These are phyloP conservation scores for Tilletia indica DNA, from an alignment of 1,284 basidiomycete species.

Conservation along the genomic window DNA sequence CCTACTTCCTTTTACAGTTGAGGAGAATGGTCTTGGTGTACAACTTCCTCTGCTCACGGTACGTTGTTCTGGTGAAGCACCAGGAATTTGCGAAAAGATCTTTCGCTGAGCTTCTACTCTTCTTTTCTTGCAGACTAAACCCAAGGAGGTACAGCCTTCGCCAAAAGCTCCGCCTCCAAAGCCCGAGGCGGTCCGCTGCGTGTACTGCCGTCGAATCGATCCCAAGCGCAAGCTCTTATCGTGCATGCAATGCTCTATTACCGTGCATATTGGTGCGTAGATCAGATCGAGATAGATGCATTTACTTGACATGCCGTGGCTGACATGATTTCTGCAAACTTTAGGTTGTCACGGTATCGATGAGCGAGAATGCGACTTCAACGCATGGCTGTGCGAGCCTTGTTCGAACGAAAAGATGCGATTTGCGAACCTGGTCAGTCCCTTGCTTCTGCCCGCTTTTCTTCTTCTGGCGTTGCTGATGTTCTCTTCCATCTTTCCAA, in stretches of 20 bases:
- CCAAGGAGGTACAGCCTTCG: background rate
- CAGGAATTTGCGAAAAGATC: background rate
- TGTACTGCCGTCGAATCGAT: constrained; percentile 49
- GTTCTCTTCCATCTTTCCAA: background rate
- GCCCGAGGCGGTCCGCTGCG: constrained; percentile 43
- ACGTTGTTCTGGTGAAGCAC: background rate
- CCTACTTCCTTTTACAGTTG: constrained; percentile 19
- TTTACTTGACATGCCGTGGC: background rate
- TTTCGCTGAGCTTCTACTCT: background rate
- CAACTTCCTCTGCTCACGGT: background rate
- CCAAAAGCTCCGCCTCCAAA: background rate
- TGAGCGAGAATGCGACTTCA: constrained; percentile 36
- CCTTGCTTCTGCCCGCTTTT: background rate
- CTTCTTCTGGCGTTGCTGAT: background rate
- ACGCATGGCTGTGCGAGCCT: constrained; percentile 47
- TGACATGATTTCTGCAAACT: background rate
- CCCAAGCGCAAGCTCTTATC: constrained; percentile 47
- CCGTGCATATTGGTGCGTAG: constrained; percentile 7
- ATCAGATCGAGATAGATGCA: background rate
- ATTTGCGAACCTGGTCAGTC: background rate
- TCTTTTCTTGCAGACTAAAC: background rate
- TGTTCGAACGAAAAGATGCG: constrained; percentile 47
- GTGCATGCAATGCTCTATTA: constrained; percentile 47
- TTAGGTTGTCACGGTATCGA: constrained; percentile 49
- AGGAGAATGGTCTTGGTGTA: constrained; percentile 37